A percentile compares a stretch with the other conserved stretches of the same genome.
phyloP scores from a whole-genome alignment of 345 rosid species.

The Corymbia maculata region DNA sequence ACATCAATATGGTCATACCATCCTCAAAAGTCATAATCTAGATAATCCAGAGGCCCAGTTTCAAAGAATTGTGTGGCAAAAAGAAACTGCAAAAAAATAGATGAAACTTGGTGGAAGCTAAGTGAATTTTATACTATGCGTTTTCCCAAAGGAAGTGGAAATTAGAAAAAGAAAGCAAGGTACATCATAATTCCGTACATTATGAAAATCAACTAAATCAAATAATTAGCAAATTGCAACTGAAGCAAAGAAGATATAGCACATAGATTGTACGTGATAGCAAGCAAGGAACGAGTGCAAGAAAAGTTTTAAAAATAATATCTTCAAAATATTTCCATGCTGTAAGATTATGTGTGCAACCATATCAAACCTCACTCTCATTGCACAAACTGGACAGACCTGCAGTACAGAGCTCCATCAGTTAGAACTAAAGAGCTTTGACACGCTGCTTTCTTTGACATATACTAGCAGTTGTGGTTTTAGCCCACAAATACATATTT shows the following conservation, averaged over 20 bases:
- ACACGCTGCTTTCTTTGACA: background rate
- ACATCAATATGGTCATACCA: background rate
- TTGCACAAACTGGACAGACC: conserved; percentile 90
- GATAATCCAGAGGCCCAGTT: background rate
- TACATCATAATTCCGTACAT: background rate
- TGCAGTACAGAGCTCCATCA: conserved; percentile 13
- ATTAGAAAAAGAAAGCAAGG: background rate
- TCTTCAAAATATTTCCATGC: conserved; percentile 85
- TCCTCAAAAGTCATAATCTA: background rate
- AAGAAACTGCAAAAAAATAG: background rate
- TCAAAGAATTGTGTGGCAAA: background rate
- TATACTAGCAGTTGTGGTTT: background rate
- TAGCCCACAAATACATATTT: background rate
- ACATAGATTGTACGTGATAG: background rate
- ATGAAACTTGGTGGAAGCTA: background rate
- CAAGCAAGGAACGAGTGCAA: background rate
- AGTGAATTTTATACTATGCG: background rate
- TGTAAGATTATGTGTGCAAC: conserved; percentile 91
- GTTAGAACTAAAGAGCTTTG: background rate
- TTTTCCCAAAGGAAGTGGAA: background rate
- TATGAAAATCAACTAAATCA: background rate
- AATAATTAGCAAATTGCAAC: background rate
- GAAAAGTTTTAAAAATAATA: conserved; percentile 43
- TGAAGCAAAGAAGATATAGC: background rate
- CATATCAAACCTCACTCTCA: conserved; percentile 90